Evolutionary conservation across 352 stramenopile genomes (phyloP).

Genomic region (Aphanomyces euteiches): DNA sequence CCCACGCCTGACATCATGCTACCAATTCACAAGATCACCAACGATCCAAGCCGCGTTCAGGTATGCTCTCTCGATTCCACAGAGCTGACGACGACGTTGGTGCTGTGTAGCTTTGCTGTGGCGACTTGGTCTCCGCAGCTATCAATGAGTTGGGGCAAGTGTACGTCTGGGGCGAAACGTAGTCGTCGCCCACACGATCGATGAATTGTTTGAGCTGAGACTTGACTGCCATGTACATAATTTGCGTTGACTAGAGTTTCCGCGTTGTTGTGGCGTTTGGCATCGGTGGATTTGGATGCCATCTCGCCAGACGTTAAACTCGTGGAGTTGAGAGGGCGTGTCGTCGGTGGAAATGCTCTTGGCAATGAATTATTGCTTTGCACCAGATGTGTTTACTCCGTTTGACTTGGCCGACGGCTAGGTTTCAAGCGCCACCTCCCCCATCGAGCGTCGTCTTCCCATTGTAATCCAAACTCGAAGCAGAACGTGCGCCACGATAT

Average conservation of each 20-base stretch:
- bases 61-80: not conserved
- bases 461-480: not conserved
- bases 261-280: too few relatives aligned
- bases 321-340: too few relatives aligned
- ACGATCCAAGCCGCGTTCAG: not conserved
- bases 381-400: too few relatives aligned
- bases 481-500: conserved; percentile 16
- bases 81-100: not conserved
- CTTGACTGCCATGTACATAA: too few relatives aligned
- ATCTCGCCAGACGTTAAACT: too few relatives aligned
- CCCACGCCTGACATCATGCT: conserved; percentile 10
- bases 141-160: conserved; percentile 19
- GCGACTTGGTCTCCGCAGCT: conserved; percentile 2
- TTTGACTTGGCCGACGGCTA: too few relatives aligned
- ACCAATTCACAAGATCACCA: conserved; percentile 9
- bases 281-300: too few relatives aligned
- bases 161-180: conserved; percentile 19
- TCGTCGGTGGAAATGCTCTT: too few relatives aligned
- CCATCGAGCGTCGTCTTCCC: conserved; percentile 7
- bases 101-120: conserved; percentile 13
- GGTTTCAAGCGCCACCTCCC: not conserved
- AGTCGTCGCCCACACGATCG: too few relatives aligned
- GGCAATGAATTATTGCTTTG: too few relatives aligned
- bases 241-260: too few relatives aligned
- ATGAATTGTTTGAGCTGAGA: too few relatives aligned